phyloP scores from a whole-genome alignment of 2,329 filamentous ascomycete genomes.

The Trichoderma lentiforme region DNA sequence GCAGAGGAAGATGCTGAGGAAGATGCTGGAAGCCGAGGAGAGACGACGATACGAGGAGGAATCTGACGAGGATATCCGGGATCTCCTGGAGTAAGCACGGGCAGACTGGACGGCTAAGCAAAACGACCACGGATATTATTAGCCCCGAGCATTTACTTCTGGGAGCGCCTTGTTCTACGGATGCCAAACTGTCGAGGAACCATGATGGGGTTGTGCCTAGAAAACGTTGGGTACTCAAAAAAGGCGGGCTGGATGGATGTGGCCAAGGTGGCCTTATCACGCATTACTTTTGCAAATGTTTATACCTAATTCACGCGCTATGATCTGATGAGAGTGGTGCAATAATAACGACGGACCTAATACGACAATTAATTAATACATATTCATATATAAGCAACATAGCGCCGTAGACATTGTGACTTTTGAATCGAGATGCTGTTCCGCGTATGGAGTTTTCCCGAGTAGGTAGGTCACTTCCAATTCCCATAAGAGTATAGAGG shows the following conservation, averaged over 20 bases:
- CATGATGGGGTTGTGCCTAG: background rate
- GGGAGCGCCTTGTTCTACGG: background rate
- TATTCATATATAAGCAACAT: no score
- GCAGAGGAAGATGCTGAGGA: slow-evolving; percentile 64
- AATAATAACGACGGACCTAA: background rate
- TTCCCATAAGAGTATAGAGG: background rate
- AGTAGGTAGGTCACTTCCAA: background rate
- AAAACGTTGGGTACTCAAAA: background rate
- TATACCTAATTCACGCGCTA: slow-evolving; percentile 1
- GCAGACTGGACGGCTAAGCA: background rate
- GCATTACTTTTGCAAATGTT: background rate
- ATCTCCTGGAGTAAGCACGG: slow-evolving; percentile 51
- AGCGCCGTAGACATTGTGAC: no score
- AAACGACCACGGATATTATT: background rate
- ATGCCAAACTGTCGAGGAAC: background rate
- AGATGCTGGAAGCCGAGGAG: slow-evolving; percentile 62
- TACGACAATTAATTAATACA: background rate
- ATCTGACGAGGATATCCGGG: slow-evolving; percentile 68
- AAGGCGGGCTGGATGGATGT: background rate
- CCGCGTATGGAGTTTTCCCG: background rate
- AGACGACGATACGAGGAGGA: slow-evolving; percentile 62
- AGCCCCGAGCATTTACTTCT: background rate
- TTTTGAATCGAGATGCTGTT: background rate
- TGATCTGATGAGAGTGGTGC: background rate
- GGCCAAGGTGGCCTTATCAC: slow-evolving; percentile 12